Base-by-base conservation (phyloP, 805 yeast genomes). In the Kregervanrija pseudodelftensis region DNA sequence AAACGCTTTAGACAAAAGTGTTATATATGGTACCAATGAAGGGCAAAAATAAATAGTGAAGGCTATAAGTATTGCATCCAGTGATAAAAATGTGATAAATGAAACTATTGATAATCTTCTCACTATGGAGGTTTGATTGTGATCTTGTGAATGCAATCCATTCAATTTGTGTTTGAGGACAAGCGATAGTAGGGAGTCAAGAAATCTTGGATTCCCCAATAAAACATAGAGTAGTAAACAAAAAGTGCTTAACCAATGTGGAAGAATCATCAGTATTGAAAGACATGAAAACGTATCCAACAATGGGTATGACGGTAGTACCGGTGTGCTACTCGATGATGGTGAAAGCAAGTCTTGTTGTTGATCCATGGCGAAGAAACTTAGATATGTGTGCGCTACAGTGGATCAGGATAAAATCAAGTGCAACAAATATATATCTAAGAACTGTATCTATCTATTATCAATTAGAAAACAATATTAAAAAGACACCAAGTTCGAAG, bases 1-100 rank as follows among this genome's bases (percentile, higher is more conserved):
- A 35, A 61, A 51, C 0, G 67, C 60, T 47, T 64, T 65, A 7
- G 68, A 61, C 32, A 63, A 47, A 10, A 64, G 31, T 36, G 58
- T 54, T 2, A 56, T 41, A 36, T 56, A 63, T 33, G 58, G 60
- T 11, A 60, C 49, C 2, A 53, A n/a, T 3, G 52, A 49, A 1
- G 67, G 64, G 30, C 47, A 48, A 2, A 54, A 38, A 11, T 54
- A 16, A 11, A 60, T 44, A 28, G 59, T 32, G 12, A 39, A 12
- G 0, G 50, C 10, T 33, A 59, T 53, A 13, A 58, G 11, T 4
- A 55, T 12, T 5, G 54, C 41, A 44, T 59, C 60, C 2, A 50
- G 17, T 3, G 54, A 41, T 3, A 60, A 11, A 14, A 48, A 34
- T 2, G 52, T 37, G 0, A 49, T 32, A 7, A 48, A 39, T 13